phyloP scores from a whole-genome alignment of 805 yeast species.

The Ogataea henricii region DNA sequence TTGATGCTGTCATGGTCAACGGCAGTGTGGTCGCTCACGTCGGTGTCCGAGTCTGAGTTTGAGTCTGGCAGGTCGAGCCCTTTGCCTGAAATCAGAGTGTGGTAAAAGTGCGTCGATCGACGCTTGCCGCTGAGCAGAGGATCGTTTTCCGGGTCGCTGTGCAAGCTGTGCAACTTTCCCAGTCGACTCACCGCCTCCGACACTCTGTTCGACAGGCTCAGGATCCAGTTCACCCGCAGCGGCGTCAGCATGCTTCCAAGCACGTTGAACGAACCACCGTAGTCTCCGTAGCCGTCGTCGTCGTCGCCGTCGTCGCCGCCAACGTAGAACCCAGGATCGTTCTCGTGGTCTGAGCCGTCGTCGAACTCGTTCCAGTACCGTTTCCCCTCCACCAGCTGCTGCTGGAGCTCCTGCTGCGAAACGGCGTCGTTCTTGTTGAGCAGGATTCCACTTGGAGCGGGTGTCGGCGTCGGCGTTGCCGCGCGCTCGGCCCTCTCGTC shows the following conservation, averaged over 20 bases:
- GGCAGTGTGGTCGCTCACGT: conserved; percentile 14
- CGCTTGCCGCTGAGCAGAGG: conserved; percentile 2
- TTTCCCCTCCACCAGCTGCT: conserved; percentile 17
- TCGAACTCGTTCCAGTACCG: conserved; percentile 73
- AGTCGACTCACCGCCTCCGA: conserved; percentile 10
- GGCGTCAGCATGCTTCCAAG: conserved; percentile 26
- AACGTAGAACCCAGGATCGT: conserved; percentile 40
- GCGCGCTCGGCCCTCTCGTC: conserved; percentile 8
- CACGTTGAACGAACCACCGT: conserved; percentile 14
- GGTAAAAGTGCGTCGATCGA: conserved; percentile 13
- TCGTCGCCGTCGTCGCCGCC: conserved; percentile 37
- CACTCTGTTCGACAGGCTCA: conserved; percentile 25
- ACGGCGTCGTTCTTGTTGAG: conserved; percentile 32
- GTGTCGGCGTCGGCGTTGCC: neutral
- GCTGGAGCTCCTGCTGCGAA: conserved; percentile 9
- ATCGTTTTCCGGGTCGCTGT: conserved; percentile 1
- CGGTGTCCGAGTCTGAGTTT: conserved; percentile 22
- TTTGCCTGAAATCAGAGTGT: conserved; percentile 12
- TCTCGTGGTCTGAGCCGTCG: conserved; percentile 54
- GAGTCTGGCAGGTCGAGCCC: conserved; percentile 5
- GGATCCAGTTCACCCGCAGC: conserved; percentile 25
- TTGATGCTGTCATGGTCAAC: neutral
- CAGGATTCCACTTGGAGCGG: conserved; percentile 29
- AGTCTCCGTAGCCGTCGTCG: conserved; percentile 20
- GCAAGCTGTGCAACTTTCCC: conserved; percentile 1